Evolutionary conservation across 306 rosid genomes (phyloP).

Genomic region (Prosopis cineraria): DNA sequence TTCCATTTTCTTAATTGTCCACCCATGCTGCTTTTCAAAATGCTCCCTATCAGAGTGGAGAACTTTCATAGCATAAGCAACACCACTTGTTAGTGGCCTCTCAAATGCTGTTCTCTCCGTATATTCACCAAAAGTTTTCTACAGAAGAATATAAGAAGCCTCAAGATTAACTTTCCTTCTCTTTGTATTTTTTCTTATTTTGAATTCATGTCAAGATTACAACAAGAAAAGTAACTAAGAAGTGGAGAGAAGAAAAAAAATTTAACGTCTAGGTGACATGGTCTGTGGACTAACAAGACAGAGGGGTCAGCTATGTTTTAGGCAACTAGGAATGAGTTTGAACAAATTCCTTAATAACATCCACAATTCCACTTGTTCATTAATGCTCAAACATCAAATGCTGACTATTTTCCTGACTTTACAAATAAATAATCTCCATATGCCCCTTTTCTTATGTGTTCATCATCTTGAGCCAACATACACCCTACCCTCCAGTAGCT

Average conservation of each 20-base stretch:
- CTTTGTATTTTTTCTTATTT: not conserved
- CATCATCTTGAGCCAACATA: not conserved
- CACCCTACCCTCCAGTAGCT: not conserved
- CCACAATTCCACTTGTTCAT: not conserved
- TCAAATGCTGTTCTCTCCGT: slow-evolving; percentile 91
- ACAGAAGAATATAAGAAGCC: slow-evolving; percentile 34
- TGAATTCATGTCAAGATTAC: not conserved
- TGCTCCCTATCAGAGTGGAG: slow-evolving; percentile 72
- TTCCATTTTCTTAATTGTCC: slow-evolving; percentile 94
- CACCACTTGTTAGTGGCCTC: slow-evolving; percentile 97
- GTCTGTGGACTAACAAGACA: not conserved
- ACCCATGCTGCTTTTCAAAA: slow-evolving; percentile 84
- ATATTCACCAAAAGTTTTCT: slow-evolving; percentile 91
- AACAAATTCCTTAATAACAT: not conserved
- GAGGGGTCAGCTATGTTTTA: not conserved
- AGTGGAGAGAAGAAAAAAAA: slow-evolving; percentile 1
- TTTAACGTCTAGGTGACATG: not conserved
- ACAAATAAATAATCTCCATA: not conserved
- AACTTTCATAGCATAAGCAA: slow-evolving; percentile 94
- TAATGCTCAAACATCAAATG: slow-evolving; percentile 4
- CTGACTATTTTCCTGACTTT: not conserved
- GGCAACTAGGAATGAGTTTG: not conserved
- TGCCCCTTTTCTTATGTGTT: not conserved
- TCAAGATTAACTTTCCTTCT: slow-evolving; percentile 29
- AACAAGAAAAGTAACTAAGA: slow-evolving; percentile 5